Evolutionary conservation across 768 basidiomycete genomes (phyloP).

Genomic region (Pisolithus orientalis): DNA sequence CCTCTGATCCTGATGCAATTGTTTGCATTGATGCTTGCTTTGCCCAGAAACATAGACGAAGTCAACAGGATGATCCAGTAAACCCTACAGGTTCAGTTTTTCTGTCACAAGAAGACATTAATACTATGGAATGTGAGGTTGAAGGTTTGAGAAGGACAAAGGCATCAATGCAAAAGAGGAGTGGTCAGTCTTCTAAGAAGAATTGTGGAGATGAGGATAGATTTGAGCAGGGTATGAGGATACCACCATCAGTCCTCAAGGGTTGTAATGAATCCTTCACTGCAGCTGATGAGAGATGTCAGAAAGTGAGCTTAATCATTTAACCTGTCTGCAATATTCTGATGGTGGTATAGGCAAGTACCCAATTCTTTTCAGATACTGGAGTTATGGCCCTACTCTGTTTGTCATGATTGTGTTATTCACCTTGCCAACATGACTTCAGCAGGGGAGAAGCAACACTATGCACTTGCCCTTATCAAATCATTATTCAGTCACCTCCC

Average conservation of each 20-base stretch:
- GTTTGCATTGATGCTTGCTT: constrained; percentile 32
- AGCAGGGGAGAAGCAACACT: constrained; percentile 17
- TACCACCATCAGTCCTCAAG: constrained; percentile 26
- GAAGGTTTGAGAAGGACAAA: background rate
- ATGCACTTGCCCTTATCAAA: constrained; percentile 15
- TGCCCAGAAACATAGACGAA: constrained; percentile 23
- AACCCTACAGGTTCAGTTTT: constrained; percentile 16
- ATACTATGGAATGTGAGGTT: background rate
- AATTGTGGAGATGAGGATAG: background rate
- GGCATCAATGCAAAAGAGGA: background rate
- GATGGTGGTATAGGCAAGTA: constrained; percentile 8
- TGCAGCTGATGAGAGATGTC: constrained; percentile 7
- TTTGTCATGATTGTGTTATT: constrained; percentile 15
- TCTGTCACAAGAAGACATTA: constrained; percentile 5
- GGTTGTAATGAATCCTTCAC: constrained; percentile 27
- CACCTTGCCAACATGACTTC: constrained; percentile 13
- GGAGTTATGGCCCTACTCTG: constrained; percentile 20
- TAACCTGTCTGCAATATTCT: background rate
- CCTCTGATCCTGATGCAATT: constrained; percentile 18
- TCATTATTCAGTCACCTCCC: constrained; percentile 15
- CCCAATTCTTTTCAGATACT: constrained; percentile 11
- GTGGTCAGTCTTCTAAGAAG: background rate
- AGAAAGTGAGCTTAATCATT: background rate
- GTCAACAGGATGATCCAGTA: constrained; percentile 2
- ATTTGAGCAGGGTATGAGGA: constrained; percentile 17